These are phyloP conservation scores for Rhynchosporium secalis DNA, from an alignment of 2,329 filamentous ascomycete genomes.

Conservation along the genomic window DNA sequence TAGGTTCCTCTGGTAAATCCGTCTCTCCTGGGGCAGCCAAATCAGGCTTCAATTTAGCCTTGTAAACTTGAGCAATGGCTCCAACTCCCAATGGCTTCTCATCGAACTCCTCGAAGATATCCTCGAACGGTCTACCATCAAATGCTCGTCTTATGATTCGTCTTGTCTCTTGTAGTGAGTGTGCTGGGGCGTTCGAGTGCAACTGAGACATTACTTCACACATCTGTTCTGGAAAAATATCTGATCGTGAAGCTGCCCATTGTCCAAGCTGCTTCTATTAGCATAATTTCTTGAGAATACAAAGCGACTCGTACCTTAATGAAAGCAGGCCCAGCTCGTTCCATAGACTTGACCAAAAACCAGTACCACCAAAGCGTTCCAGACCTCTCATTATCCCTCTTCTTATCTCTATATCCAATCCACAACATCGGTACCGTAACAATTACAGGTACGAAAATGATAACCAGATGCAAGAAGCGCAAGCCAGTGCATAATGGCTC, in stretches of 20 bases:
- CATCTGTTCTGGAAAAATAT: slow-evolving; percentile 93
- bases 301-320: slow-evolving; percentile 69
- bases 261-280: slow-evolving; percentile 70
- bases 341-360: slow-evolving; percentile 86
- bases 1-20: slow-evolving; percentile 53
- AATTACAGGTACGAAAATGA: slow-evolving; percentile 91
- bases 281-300: slow-evolving; percentile 13
- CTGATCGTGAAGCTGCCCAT: slow-evolving; percentile 94
- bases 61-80: slow-evolving; percentile 97
- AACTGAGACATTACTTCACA: slow-evolving; percentile 92
- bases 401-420: slow-evolving; percentile 65
- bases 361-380: slow-evolving; percentile 95
- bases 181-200: slow-evolving; percentile 91
- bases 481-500: slow-evolving; percentile 86
- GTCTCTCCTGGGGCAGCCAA: slow-evolving; percentile 64
- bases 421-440: slow-evolving; percentile 76
- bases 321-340: slow-evolving; percentile 89
- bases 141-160: slow-evolving; percentile 80
- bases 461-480: slow-evolving; percentile 81
- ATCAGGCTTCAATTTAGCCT: slow-evolving; percentile 82
- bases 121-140: slow-evolving; percentile 73
- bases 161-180: slow-evolving; percentile 79
- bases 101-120: slow-evolving; percentile 96
- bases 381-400: slow-evolving; percentile 70
- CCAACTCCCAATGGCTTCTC: slow-evolving; percentile 88